Conservation (phyloP, 768 basidiomycete species). For the Serendipita vermifera region DNA sequence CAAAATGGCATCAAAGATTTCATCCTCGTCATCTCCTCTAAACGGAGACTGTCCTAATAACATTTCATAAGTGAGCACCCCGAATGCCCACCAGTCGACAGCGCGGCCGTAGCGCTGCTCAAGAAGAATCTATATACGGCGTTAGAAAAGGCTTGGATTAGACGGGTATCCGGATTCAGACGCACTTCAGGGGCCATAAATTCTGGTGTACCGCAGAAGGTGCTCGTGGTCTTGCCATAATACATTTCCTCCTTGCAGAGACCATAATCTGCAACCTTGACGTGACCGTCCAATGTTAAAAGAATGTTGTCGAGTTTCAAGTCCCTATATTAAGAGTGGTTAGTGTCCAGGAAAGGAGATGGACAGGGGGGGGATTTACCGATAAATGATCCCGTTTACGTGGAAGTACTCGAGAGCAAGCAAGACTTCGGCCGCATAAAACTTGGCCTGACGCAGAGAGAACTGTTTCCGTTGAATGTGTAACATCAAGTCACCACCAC, state of each 20-base stretch:
- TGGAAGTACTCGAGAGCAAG: constrained; percentile 97
- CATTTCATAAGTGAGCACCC: constrained; percentile 98
- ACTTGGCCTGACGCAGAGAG: constrained; percentile 95
- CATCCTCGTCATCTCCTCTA: constrained; percentile 98
- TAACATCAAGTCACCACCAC: constrained; percentile 97
- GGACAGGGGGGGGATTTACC: constrained; percentile 35
- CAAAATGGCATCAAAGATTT: constrained; percentile 97
- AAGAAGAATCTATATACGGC: constrained; percentile 65
- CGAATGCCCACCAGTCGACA: constrained; percentile 99
- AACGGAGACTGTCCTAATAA: constrained; percentile 96
- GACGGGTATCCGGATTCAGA: background rate
- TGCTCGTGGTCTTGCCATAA: constrained; percentile 89
- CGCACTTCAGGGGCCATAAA: constrained; percentile 98
- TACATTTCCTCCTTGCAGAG: constrained; percentile 99
- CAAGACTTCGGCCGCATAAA: constrained; percentile 94
- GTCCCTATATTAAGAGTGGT: constrained; percentile 46
- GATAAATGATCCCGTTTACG: constrained; percentile 95
- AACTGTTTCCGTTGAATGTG: constrained; percentile 99
- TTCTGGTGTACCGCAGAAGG: constrained; percentile 98
- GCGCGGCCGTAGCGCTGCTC: constrained; percentile 98
- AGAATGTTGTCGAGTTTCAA: constrained; percentile 97
- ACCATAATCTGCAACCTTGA: constrained; percentile 98
- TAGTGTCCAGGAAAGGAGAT: too few relatives aligned
- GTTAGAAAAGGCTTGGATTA: background rate
- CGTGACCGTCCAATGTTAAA: constrained; percentile 90